These are phyloP conservation scores for Candida ascalaphidarum DNA, from an alignment of 805 yeast species.

Conservation along the genomic window DNA sequence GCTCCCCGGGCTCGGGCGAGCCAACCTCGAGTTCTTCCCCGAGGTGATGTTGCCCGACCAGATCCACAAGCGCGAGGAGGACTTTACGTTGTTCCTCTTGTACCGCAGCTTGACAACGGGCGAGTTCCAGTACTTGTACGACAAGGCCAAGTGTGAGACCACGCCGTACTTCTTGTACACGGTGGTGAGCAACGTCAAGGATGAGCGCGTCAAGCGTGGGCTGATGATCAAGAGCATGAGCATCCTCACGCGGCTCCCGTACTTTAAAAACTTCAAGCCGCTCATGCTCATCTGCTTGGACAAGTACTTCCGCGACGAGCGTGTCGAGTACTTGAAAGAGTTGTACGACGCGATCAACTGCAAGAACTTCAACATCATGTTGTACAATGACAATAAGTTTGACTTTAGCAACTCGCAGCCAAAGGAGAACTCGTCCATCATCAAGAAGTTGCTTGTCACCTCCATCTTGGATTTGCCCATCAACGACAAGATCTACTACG, in stretches of 20 bases:
- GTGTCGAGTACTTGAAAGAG: slow-evolving; percentile 12
- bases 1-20: slow-evolving; percentile 26
- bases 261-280: slow-evolving; percentile 52
- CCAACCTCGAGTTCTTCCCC: slow-evolving; percentile 33
- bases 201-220: slow-evolving; percentile 44
- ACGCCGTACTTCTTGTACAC: slow-evolving; percentile 48
- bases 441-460: slow-evolving; percentile 30
- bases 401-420: slow-evolving; percentile 3
- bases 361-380: slow-evolving; percentile 14
- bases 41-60: slow-evolving; percentile 59
- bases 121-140: slow-evolving; percentile 28
- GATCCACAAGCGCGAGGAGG: slow-evolving; percentile 48
- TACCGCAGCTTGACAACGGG: slow-evolving; percentile 33
- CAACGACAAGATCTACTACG: slow-evolving; percentile 31
- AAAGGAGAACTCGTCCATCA: slow-evolving; percentile 15
- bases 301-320: slow-evolving; percentile 25
- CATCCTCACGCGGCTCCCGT: slow-evolving; percentile 44
- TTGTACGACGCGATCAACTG: slow-evolving; percentile 24
- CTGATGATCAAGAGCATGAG: slow-evolving; percentile 52
- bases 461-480: slow-evolving; percentile 35
- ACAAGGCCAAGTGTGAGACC: slow-evolving; percentile 21
- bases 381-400: slow-evolving; percentile 4
- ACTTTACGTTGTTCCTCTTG: slow-evolving; percentile 48
- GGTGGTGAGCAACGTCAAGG: slow-evolving; percentile 41
- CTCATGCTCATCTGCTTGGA: slow-evolving; percentile 46